Percentiles rank a stretch among this genome's conserved stretches.
Conservation (phyloP, 2,329 filamentous ascomycete genomes). For the Gaeumannomyces sp. region DNA sequence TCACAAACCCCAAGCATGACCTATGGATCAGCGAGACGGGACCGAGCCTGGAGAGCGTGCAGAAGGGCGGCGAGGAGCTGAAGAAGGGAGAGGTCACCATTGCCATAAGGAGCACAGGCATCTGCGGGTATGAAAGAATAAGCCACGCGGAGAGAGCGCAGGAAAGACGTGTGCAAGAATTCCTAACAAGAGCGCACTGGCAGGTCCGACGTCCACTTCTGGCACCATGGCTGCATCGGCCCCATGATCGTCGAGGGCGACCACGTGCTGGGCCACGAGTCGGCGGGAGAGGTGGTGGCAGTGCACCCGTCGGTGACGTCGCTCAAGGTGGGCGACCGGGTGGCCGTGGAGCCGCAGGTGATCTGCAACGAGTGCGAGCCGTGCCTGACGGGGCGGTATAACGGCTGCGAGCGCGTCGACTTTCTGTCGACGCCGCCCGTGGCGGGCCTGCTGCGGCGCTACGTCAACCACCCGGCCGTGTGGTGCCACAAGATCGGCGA, state of each 20-base stretch:
- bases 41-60: slow-evolving; percentile 69
- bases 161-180: not conserved
- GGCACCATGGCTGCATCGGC: slow-evolving; percentile 90
- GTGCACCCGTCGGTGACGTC: slow-evolving; percentile 72
- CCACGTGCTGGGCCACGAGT: slow-evolving; percentile 93
- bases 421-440: slow-evolving; percentile 92
- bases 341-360: slow-evolving; percentile 90
- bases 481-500: slow-evolving; percentile 96
- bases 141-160: not conserved
- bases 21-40: slow-evolving; percentile 79
- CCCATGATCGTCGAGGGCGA: slow-evolving; percentile 88
- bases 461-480: slow-evolving; percentile 87
- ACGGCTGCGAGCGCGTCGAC: slow-evolving; percentile 78
- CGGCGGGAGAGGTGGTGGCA: slow-evolving; percentile 75
- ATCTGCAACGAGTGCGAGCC: slow-evolving; percentile 88
- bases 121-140: slow-evolving; percentile 67
- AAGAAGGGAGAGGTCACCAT: slow-evolving; percentile 80
- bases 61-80: slow-evolving; percentile 58
- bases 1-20: slow-evolving; percentile 88
- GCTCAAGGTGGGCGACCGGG: slow-evolving; percentile 79
- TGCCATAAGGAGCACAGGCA: slow-evolving; percentile 88
- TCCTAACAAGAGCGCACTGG: not conserved
- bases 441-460: slow-evolving; percentile 78
- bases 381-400: slow-evolving; percentile 88
- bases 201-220: slow-evolving; percentile 94